Conservation (phyloP, 2,329 filamentous ascomycete species). For the Emydomyces testavorans region DNA sequence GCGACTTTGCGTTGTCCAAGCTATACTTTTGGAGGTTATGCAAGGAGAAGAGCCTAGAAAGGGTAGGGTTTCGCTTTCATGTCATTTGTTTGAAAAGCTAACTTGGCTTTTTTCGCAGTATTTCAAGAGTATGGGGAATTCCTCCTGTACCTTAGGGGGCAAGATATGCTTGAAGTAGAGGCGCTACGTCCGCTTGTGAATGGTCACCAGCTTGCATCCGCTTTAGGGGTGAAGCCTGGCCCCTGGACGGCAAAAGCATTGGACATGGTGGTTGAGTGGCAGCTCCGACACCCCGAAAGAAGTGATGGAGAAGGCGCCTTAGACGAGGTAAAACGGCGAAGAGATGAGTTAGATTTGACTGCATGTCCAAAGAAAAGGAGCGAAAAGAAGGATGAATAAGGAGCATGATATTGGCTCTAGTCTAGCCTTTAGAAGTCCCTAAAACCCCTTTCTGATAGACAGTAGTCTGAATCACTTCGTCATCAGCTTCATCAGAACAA, state of each 20-base stretch:
- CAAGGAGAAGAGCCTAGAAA: constrained; percentile 22
- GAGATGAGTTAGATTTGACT: constrained; percentile 40
- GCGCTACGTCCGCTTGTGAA: constrained; percentile 56
- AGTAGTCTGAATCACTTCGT: too few relatives aligned
- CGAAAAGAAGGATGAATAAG: neutral
- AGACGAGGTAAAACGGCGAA: constrained; percentile 45
- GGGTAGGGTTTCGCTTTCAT: constrained; percentile 23
- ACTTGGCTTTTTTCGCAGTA: constrained; percentile 22
- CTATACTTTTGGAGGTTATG: constrained; percentile 33
- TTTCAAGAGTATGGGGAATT: constrained; percentile 44
- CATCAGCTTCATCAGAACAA: too few relatives aligned
- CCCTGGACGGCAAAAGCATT: constrained; percentile 76
- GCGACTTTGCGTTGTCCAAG: constrained; percentile 31
- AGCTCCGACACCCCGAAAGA: constrained; percentile 63
- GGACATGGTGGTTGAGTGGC: constrained; percentile 75
- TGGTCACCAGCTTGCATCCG: constrained; percentile 59
- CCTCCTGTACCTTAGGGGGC: constrained; percentile 40
- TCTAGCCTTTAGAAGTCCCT: too few relatives aligned
- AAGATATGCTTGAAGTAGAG: constrained; percentile 42
- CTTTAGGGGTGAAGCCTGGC: constrained; percentile 53
- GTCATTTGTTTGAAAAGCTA: neutral
- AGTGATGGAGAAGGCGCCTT: constrained; percentile 50
- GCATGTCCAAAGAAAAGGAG: neutral
- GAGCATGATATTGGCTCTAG: too few relatives aligned
- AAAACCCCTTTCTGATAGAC: too few relatives aligned